Evolutionary conservation across 306 rosid species (phyloP).

Genomic region (Quercus variabilis): DNA sequence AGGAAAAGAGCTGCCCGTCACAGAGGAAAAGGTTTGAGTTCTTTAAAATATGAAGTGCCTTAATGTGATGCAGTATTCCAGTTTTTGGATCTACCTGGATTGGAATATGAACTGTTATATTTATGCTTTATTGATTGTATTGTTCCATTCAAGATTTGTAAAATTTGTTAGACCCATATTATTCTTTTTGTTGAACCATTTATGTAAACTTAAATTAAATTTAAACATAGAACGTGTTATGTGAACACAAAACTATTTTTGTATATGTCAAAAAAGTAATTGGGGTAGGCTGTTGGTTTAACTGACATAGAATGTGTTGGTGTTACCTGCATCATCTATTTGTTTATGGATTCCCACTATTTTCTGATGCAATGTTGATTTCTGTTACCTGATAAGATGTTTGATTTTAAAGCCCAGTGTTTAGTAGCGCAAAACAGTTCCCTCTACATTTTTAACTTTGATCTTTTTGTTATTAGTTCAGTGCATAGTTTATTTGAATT

Average conservation of each 20-base stretch:
- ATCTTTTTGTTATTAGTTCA: neutral
- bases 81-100: no score
- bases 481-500: neutral
- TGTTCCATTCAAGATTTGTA: neutral
- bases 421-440: neutral
- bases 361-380: neutral
- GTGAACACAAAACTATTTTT: no score
- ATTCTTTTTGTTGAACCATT: neutral
- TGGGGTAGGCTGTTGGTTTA: no score
- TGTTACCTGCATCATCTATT: no score
- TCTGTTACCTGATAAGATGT: neutral
- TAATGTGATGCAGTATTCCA: neutral
- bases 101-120: neutral
- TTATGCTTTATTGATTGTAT: neutral
- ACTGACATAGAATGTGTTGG: no score
- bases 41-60: neutral
- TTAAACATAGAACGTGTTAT: neutral
- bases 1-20: constrained; percentile 53
- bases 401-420: neutral
- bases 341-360: no score
- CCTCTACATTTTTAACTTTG: no score
- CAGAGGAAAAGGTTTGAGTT: constrained; percentile 45
- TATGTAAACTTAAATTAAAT: neutral
- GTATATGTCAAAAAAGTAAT: no score
- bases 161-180: neutral